These are phyloP conservation scores for Carex cristatella DNA, from an alignment of 176 grass and related monocot genomes.

Conservation along the genomic window DNA sequence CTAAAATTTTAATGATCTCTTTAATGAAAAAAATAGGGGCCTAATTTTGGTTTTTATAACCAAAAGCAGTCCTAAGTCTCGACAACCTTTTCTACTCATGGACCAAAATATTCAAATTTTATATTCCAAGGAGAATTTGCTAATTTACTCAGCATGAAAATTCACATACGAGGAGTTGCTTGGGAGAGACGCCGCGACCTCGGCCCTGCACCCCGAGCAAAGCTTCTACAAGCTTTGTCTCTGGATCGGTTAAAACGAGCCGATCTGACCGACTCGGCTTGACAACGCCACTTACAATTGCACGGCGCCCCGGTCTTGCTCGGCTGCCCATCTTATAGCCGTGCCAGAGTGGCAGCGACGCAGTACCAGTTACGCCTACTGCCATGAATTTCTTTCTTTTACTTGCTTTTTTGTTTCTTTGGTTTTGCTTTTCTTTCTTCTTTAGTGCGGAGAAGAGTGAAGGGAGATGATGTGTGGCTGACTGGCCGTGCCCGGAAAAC, in stretches of 20 bases:
- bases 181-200: constrained; percentile 50
- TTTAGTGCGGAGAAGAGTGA: neutral
- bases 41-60: neutral
- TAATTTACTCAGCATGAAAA: neutral
- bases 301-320: neutral
- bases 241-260: constrained; percentile 41
- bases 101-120: neutral
- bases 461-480: neutral
- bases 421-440: neutral
- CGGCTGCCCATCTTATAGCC: neutral
- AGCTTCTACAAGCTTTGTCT: constrained; percentile 57
- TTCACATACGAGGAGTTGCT: constrained; percentile 54
- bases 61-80: no score
- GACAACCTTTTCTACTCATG: neutral
- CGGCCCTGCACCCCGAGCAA: constrained; percentile 76
- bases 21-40: neutral
- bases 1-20: neutral
- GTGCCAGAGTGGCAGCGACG: neutral
- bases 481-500: neutral
- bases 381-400: neutral
- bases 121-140: neutral
- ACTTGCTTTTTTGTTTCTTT: neutral
- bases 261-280: constrained; percentile 12
- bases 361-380: neutral
- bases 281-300: constrained; percentile 10